Conservation (phyloP, 2,329 filamentous ascomycete genomes). For the Aspergillus eucalypticola region DNA sequence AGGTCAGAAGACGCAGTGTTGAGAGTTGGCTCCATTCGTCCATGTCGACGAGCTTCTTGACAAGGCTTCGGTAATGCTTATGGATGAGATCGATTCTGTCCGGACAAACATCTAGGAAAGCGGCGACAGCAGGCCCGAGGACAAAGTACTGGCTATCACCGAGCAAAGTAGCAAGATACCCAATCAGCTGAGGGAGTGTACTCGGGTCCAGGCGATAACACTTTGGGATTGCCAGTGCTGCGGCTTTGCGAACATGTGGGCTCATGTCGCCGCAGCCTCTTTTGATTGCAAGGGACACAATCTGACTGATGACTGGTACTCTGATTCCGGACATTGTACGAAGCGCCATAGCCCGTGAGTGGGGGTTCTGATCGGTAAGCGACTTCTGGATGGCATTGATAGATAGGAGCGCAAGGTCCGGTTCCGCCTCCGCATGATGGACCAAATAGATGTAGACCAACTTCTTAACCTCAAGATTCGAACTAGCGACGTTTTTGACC, state of each 20-base stretch:
- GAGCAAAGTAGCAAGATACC: constrained; percentile 74
- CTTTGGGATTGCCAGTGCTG: constrained; percentile 91
- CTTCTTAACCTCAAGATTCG: constrained; percentile 94
- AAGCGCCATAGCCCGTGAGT: constrained; percentile 85
- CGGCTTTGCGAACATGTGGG: constrained; percentile 86
- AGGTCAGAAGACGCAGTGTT: constrained; percentile 75
- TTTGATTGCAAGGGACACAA: constrained; percentile 93
- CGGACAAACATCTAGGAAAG: constrained; percentile 87
- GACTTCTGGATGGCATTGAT: constrained; percentile 99
- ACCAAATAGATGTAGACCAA: constrained; percentile 98
- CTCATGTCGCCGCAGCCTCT: constrained; percentile 93
- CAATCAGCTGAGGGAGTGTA: constrained; percentile 79
- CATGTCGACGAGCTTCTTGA: constrained; percentile 95
- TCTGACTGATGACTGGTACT: constrained; percentile 97
- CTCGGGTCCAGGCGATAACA: constrained; percentile 88
- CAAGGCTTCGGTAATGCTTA: constrained; percentile 78
- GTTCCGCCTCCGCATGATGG: constrained; percentile 93
- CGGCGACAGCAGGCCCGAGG: constrained; percentile 86
- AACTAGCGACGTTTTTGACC: constrained; percentile 95
- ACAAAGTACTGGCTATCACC: constrained; percentile 95
- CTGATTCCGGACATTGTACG: constrained; percentile 96
- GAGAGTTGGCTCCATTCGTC: constrained; percentile 97
- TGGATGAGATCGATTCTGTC: constrained; percentile 86
- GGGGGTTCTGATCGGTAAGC: constrained; percentile 85
- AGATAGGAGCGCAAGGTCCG: constrained; percentile 89